Conservation (phyloP, 176 grass and related monocot genomes). For the Cocos nucifera region DNA sequence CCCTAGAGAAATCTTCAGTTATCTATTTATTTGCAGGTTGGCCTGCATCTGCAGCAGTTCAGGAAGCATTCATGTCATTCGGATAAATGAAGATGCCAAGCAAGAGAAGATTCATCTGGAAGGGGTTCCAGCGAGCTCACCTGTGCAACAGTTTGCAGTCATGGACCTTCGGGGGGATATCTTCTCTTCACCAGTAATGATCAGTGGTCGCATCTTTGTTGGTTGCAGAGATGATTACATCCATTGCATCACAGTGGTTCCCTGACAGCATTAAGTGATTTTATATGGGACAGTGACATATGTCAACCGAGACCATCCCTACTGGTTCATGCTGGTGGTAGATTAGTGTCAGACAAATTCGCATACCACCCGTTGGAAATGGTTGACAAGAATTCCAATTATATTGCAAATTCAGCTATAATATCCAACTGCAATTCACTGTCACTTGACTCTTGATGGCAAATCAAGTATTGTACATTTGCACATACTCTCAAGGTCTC, state of each 20-base stretch:
- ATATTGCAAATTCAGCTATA: too few species aligned
- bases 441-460: too few species aligned
- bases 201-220: conserved; percentile 74
- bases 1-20: background rate
- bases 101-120: conserved; percentile 12
- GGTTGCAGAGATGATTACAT: conserved; percentile 78
- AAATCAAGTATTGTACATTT: too few species aligned
- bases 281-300: background rate
- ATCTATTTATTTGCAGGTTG: conserved; percentile 26
- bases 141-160: conserved; percentile 37
- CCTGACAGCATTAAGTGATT: background rate
- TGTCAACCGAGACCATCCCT: too few species aligned
- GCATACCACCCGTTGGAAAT: too few species aligned
- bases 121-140: conserved; percentile 7
- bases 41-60: conserved; percentile 78
- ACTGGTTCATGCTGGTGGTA: too few species aligned
- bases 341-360: too few species aligned
- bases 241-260: conserved; percentile 43
- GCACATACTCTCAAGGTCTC: too few species aligned
- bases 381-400: too few species aligned
- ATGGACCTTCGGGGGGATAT: conserved; percentile 57
- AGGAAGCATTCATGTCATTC: conserved; percentile 62
- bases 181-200: conserved; percentile 87
- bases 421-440: too few species aligned
- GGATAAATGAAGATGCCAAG: conserved; percentile 34